Conservation (phyloP, 2,329 filamentous ascomycete species). For the Phialophora tarda region DNA sequence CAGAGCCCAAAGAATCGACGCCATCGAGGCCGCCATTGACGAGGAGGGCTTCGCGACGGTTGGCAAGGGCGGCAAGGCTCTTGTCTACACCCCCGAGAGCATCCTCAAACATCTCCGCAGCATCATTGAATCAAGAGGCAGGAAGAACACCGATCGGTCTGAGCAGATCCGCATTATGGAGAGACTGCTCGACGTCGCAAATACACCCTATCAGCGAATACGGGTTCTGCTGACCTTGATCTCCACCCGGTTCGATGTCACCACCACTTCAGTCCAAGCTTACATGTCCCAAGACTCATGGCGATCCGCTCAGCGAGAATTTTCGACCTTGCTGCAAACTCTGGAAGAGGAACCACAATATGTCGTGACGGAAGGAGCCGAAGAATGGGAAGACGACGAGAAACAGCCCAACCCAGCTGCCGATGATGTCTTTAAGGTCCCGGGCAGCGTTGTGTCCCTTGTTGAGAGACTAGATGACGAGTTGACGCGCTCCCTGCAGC, state of each 20-base stretch:
- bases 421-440: constrained; percentile 84
- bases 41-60: constrained; percentile 90
- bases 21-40: constrained; percentile 62
- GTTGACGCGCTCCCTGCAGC: constrained; percentile 93
- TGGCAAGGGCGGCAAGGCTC: constrained; percentile 82
- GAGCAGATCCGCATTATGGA: constrained; percentile 99
- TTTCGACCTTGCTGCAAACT: constrained; percentile 75
- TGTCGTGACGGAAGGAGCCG: constrained; percentile 86
- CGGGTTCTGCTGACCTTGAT: constrained; percentile 89
- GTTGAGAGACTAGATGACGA: constrained; percentile 96
- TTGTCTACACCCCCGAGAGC: constrained; percentile 94
- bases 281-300: constrained; percentile 96
- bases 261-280: constrained; percentile 70
- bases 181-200: constrained; percentile 87
- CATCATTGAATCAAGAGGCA: constrained; percentile 93
- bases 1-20: constrained; percentile 55
- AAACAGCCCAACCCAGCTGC: constrained; percentile 77
- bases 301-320: constrained; percentile 91
- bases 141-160: constrained; percentile 95
- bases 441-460: constrained; percentile 92
- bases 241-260: constrained; percentile 92
- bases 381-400: constrained; percentile 99
- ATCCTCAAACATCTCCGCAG: constrained; percentile 95
- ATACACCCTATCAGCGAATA: constrained; percentile 90
- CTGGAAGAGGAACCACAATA: constrained; percentile 81